Conservation (phyloP, 345 rosid species). For the Eucalyptus marginata region DNA sequence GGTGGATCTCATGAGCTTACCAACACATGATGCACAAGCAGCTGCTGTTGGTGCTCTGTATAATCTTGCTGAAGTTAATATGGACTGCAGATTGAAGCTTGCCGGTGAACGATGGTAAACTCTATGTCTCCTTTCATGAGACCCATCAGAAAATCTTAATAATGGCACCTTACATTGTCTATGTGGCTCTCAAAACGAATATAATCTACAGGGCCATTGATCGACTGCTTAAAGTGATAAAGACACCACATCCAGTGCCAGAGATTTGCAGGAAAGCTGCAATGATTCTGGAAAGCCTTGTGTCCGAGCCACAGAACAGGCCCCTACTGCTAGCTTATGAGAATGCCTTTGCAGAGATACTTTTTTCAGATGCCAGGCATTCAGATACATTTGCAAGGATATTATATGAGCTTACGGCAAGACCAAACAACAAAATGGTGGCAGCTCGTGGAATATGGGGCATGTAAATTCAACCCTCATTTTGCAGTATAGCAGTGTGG, state of each 20-base stretch:
- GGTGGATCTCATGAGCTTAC: slow-evolving; percentile 78
- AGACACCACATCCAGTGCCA: slow-evolving; percentile 78
- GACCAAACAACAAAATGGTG: slow-evolving; percentile 76
- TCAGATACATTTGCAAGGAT: slow-evolving; percentile 94
- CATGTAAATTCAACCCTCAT: slow-evolving; percentile 25
- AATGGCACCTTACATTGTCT: background rate
- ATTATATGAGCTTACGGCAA: slow-evolving; percentile 76
- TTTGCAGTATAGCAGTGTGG: background rate
- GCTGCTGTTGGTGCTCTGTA: slow-evolving; percentile 95
- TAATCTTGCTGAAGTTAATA: slow-evolving; percentile 86
- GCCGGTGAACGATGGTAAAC: slow-evolving; percentile 89
- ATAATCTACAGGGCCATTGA: slow-evolving; percentile 69
- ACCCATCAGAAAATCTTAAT: background rate
- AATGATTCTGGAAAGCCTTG: slow-evolving; percentile 85
- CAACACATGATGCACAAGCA: slow-evolving; percentile 82
- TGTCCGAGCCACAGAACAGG: slow-evolving; percentile 88
- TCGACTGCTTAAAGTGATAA: slow-evolving; percentile 80
- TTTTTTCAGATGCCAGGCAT: slow-evolving; percentile 72
- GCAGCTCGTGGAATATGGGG: slow-evolving; percentile 95
- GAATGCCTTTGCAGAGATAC: slow-evolving; percentile 87
- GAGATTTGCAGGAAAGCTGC: slow-evolving; percentile 96
- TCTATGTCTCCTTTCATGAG: background rate
- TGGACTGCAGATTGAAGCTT: slow-evolving; percentile 98
- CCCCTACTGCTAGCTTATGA: slow-evolving; percentile 64
- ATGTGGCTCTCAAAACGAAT: background rate